Percentiles rank a stretch among this genome's conserved stretches.
Evolutionary conservation across 306 rosid species (phyloP).

Genomic region (Pterocarpus macrocarpus): DNA sequence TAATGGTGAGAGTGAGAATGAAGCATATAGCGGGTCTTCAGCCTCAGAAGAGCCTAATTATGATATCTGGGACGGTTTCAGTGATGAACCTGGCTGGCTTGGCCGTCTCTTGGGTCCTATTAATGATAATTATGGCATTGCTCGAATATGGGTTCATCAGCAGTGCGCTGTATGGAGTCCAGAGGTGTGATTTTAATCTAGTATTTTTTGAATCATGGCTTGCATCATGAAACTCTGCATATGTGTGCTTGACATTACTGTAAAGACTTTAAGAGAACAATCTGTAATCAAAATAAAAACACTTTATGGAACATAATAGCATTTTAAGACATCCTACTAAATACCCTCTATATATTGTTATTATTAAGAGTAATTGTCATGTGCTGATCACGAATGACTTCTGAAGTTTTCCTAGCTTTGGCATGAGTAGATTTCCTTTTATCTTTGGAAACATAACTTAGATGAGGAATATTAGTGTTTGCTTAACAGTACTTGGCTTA

Average conservation of each 20-base stretch:
- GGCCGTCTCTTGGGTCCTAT: constrained; percentile 95
- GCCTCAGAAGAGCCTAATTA: constrained; percentile 85
- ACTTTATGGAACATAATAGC: not conserved
- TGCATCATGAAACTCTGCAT: constrained; percentile 43
- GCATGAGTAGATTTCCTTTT: not conserved
- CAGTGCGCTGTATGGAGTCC: constrained; percentile 99
- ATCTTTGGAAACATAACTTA: constrained; percentile 2
- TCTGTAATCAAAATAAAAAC: not conserved
- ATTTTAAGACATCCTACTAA: constrained; percentile 4
- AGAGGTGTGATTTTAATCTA: constrained; percentile 72
- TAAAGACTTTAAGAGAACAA: constrained; percentile 23
- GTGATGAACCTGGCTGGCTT: constrained; percentile 94
- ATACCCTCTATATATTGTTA: constrained; percentile 23
- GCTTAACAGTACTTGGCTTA: constrained; percentile 13
- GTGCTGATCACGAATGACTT: constrained; percentile 17
- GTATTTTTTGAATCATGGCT: constrained; percentile 38
- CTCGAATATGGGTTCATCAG: constrained; percentile 99
- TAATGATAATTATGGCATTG: constrained; percentile 91
- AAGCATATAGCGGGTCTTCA: constrained; percentile 82
- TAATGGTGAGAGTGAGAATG: constrained; percentile 84
- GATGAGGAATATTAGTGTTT: not conserved
- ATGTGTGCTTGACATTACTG: constrained; percentile 30
- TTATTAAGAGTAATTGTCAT: constrained; percentile 39
- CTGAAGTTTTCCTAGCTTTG: constrained; percentile 26
- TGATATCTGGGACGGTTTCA: constrained; percentile 96